A percentile compares a stretch with the other conserved stretches of the same genome.
phyloP scores from a whole-genome alignment of 1,284 basidiomycete species.

The Malassezia yamatoensis region DNA sequence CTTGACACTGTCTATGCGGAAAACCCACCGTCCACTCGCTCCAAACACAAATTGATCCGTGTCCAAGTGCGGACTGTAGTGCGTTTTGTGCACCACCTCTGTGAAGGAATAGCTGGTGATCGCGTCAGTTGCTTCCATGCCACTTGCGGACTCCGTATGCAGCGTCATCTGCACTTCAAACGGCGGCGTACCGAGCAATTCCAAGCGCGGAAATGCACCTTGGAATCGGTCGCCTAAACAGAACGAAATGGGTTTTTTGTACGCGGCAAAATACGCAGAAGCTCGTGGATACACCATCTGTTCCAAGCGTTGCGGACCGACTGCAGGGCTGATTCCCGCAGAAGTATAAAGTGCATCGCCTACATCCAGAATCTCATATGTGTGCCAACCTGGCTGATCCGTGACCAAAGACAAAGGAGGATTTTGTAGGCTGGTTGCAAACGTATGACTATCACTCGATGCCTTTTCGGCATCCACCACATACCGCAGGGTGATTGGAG shows the following conservation, averaged over 20 bases:
- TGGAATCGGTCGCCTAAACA: slow-evolving; percentile 45
- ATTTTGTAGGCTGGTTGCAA: slow-evolving; percentile 72
- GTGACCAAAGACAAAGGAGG: slow-evolving; percentile 77
- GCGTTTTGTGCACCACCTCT: not conserved
- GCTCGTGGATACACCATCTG: slow-evolving; percentile 35
- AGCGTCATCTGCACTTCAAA: slow-evolving; percentile 71
- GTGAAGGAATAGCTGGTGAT: not conserved
- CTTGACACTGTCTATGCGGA: slow-evolving; percentile 40
- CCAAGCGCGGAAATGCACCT: slow-evolving; percentile 50
- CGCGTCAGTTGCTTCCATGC: not conserved
- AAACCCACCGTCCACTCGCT: slow-evolving; percentile 59
- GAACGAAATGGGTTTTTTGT: slow-evolving; percentile 54
- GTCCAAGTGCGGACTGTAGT: slow-evolving; percentile 1
- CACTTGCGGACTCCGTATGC: slow-evolving; percentile 45
- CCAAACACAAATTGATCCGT: slow-evolving; percentile 67
- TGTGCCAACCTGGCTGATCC: slow-evolving; percentile 65
- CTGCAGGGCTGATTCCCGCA: slow-evolving; percentile 55
- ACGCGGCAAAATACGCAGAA: slow-evolving; percentile 18
- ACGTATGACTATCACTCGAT: slow-evolving; percentile 49
- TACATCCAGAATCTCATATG: slow-evolving; percentile 77
- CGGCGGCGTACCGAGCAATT: slow-evolving; percentile 63
- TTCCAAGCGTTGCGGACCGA: slow-evolving; percentile 27
- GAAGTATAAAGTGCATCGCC: slow-evolving; percentile 63
- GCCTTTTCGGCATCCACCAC: slow-evolving; percentile 19
- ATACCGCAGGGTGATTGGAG: slow-evolving; percentile 26